phyloP scores from a whole-genome alignment of 192 early-diverging fungal species.

The Ambispora gerdemannii region DNA sequence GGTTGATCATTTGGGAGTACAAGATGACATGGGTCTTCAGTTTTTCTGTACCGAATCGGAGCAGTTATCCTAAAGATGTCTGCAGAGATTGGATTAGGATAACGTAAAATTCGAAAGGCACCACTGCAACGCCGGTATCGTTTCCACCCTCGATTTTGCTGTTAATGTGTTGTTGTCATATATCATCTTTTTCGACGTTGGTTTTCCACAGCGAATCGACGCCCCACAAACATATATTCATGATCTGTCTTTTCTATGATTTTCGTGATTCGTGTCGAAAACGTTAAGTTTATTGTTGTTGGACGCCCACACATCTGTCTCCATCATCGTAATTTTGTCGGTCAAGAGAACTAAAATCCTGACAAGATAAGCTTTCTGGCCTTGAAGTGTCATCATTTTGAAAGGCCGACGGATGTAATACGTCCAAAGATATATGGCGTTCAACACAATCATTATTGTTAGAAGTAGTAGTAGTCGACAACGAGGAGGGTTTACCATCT shows the following conservation, averaged over 20 bases:
- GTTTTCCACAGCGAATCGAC: too few relatives aligned
- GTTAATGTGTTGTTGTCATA: neutral
- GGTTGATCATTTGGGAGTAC: conserved; percentile 3
- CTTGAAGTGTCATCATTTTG: too few relatives aligned
- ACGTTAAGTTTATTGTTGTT: neutral
- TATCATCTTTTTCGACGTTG: too few relatives aligned
- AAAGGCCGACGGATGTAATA: too few relatives aligned
- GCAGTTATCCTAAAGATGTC: neutral
- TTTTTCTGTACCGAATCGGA: conserved; percentile 3
- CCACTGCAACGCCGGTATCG: neutral
- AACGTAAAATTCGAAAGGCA: neutral
- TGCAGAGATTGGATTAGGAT: neutral
- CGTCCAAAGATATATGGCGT: too few relatives aligned
- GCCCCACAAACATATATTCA: conserved; percentile 9
- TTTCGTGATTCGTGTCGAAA: conserved; percentile 4
- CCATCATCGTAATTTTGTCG: conserved; percentile 20
- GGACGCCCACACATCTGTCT: neutral
- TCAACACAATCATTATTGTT: too few relatives aligned
- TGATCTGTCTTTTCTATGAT: too few relatives aligned
- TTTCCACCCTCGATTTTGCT: neutral
- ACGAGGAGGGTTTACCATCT: too few relatives aligned
- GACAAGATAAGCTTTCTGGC: neutral
- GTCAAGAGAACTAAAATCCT: conserved; percentile 6
- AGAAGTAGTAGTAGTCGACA: too few relatives aligned
- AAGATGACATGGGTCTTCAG: conserved; percentile 5